These are phyloP conservation scores for Rubus idaeus DNA, from an alignment of 306 rosid genomes.

Conservation along the genomic window DNA sequence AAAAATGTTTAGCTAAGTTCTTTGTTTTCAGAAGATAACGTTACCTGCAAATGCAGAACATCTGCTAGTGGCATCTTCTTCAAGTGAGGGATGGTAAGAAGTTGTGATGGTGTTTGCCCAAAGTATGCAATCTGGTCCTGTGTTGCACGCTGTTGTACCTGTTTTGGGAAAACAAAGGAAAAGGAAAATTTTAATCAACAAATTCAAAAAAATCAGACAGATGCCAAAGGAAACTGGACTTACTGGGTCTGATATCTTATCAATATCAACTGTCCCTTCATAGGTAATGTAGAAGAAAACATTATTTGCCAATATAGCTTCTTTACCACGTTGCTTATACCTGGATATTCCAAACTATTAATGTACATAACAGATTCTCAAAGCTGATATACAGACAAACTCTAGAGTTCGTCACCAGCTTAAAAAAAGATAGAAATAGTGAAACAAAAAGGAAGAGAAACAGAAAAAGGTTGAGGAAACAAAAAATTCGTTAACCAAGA, in stretches of 20 bases:
- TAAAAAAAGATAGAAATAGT: constrained; percentile 16
- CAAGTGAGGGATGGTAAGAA: constrained; percentile 81
- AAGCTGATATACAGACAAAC: constrained; percentile 29
- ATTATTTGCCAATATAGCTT: constrained; percentile 84
- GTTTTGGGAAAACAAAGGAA: constrained; percentile 32
- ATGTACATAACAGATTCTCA: neutral
- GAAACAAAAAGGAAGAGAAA: constrained; percentile 6
- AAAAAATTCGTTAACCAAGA: constrained; percentile 5
- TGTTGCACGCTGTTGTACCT: constrained; percentile 85
- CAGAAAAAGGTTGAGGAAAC: neutral
- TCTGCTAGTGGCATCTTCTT: constrained; percentile 73
- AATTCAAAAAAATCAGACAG: constrained; percentile 11
- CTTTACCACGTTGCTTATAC: constrained; percentile 92
- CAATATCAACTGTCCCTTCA: constrained; percentile 94
- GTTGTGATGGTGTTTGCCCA: constrained; percentile 99
- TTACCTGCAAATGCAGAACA: constrained; percentile 95
- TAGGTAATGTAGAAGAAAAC: constrained; percentile 92
- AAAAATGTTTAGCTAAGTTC: neutral
- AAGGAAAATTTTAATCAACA: constrained; percentile 11
- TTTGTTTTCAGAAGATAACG: neutral
- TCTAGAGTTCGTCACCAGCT: constrained; percentile 26
- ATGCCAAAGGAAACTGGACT: constrained; percentile 36
- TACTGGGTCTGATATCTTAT: constrained; percentile 92
- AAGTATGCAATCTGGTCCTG: constrained; percentile 99
- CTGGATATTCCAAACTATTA: constrained; percentile 45